Conservation (phyloP, 352 stramenopile genomes). For the Phytopythium mirpurense region DNA sequence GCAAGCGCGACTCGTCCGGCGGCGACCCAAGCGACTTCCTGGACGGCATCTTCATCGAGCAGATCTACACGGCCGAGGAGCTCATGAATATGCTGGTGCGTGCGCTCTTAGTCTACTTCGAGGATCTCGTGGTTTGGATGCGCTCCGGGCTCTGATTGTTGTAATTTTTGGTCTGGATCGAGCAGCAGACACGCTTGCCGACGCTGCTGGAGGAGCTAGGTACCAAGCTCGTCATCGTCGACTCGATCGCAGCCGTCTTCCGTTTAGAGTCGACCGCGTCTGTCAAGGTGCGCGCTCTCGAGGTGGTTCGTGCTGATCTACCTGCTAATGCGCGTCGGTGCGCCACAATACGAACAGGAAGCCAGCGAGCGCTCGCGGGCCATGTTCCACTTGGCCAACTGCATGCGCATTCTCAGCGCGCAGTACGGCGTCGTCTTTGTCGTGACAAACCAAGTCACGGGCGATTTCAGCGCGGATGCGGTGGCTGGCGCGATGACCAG, state of each 20-base stretch:
- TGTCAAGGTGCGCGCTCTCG: conserved; percentile 35
- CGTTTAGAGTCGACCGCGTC: conserved; percentile 61
- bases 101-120: neutral
- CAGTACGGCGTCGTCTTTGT: conserved; percentile 76
- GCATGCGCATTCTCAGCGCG: conserved; percentile 77
- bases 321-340: neutral
- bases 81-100: conserved; percentile 58
- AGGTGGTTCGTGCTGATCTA: too few relatives aligned
- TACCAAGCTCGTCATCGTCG: conserved; percentile 76
- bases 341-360: conserved; percentile 31
- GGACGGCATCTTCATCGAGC: conserved; percentile 74
- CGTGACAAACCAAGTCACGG: conserved; percentile 77
- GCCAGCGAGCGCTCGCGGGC: conserved; percentile 58
- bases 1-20: conserved; percentile 30
- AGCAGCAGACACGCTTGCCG: conserved; percentile 61
- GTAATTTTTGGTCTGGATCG: neutral
- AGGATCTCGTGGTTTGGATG: neutral
- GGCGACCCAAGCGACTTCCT: conserved; percentile 32
- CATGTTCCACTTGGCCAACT: conserved; percentile 84
- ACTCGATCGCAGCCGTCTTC: conserved; percentile 77
- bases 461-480: conserved; percentile 44
- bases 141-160: neutral
- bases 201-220: conserved; percentile 61
- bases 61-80: conserved; percentile 65
- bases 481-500: conserved; percentile 4